A percentile compares a stretch with the other conserved stretches of the same genome.
phyloP scores from a whole-genome alignment of 441 rosid species.

The Brassica balearica region DNA sequence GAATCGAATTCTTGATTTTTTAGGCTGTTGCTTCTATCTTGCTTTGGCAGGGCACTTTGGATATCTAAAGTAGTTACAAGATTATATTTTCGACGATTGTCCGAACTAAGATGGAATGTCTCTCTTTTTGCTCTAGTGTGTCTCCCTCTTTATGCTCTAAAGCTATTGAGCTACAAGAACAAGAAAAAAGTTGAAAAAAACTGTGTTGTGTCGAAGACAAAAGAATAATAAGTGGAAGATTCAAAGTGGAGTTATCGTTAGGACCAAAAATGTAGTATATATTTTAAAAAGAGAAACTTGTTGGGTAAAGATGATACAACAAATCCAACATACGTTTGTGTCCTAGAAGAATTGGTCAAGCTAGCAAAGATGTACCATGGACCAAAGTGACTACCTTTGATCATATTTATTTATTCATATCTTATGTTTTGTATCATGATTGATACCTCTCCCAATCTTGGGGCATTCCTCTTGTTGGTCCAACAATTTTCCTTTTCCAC shows the following conservation, averaged over 20 bases:
- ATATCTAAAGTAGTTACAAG: neutral
- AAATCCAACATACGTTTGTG: constrained; percentile 43
- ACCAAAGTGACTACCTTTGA: constrained; percentile 47
- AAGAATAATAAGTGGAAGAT: constrained; percentile 41
- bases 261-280: constrained; percentile 11
- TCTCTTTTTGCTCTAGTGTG: constrained; percentile 31
- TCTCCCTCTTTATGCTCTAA: constrained; percentile 34
- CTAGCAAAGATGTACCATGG: constrained; percentile 46
- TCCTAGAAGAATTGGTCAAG: constrained; percentile 46
- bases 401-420: constrained; percentile 33
- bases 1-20: neutral
- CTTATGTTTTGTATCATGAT: constrained; percentile 34
- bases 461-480: constrained; percentile 49
- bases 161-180: constrained; percentile 42
- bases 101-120: constrained; percentile 29
- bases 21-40: neutral
- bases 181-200: constrained; percentile 22
- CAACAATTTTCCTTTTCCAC: constrained; percentile 39
- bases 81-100: neutral
- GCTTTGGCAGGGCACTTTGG: neutral
- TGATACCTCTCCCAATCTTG: constrained; percentile 51
- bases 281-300: constrained; percentile 30
- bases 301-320: constrained; percentile 46
- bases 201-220: constrained; percentile 44
- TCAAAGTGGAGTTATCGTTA: constrained; percentile 42